Conservation (phyloP, 2,329 filamentous ascomycete species). For the Neoarthrinium moseri region DNA sequence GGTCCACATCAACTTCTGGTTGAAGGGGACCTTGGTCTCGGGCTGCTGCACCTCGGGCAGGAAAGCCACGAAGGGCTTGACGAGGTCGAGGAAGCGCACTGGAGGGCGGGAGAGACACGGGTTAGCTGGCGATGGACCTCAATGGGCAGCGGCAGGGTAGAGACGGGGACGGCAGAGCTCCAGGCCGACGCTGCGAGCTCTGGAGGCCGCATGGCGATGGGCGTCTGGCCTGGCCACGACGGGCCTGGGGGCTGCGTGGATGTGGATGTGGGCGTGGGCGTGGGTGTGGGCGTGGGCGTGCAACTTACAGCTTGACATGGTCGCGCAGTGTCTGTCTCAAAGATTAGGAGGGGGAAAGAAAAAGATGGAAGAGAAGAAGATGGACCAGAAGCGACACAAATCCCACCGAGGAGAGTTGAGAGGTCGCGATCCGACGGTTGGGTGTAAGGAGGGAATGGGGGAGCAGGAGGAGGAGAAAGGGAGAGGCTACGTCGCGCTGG, state of each 20-base stretch:
- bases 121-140: constrained; percentile 14
- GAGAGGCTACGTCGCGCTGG: constrained; percentile 11
- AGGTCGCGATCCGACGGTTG: constrained; percentile 21
- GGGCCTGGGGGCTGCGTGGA: too few species aligned
- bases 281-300: constrained; percentile 3
- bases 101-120: constrained; percentile 21
- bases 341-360: constrained; percentile 15
- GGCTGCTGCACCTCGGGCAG: constrained; percentile 98
- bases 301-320: constrained; percentile 37
- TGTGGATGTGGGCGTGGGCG: background rate
- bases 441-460: constrained; percentile 20
- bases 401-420: constrained; percentile 16
- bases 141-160: constrained; percentile 9
- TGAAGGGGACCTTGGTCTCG: constrained; percentile 98
- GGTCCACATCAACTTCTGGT: constrained; percentile 97
- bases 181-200: constrained; percentile 13
- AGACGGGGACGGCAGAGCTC: constrained; percentile 13
- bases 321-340: constrained; percentile 18
- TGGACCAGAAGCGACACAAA: too few species aligned
- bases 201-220: background rate
- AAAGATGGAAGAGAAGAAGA: too few species aligned
- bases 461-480: background rate
- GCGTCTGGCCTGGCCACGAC: background rate
- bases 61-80: constrained; percentile 99
- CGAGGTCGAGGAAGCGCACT: constrained; percentile 99